Percentiles rank a stretch among this genome's conserved stretches.
Conservation (phyloP, 2,329 filamentous ascomycete genomes). For the Pseudogymnoascus sp. region DNA sequence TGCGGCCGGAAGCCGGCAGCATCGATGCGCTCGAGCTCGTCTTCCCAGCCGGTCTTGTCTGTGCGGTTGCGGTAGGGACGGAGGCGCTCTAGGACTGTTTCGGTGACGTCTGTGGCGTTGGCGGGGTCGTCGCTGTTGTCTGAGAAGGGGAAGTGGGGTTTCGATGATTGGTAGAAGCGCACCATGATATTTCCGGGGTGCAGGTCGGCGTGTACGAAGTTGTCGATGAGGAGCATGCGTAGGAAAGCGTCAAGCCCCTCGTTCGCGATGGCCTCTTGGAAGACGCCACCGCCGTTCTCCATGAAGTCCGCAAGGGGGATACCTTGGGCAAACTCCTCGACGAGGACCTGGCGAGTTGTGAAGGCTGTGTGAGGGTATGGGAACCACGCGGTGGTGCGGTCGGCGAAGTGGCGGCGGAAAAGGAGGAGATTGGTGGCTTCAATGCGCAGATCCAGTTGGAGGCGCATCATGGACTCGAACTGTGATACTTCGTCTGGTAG, state of each 20-base stretch:
- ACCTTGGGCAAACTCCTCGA: constrained; percentile 93
- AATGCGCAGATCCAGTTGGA: constrained; percentile 93
- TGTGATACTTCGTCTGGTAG: constrained; percentile 89
- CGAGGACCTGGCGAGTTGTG: constrained; percentile 82
- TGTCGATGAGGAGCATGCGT: constrained; percentile 93
- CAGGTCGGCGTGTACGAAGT: constrained; percentile 93
- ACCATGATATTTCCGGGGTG: constrained; percentile 99
- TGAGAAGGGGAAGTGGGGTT: constrained; percentile 55
- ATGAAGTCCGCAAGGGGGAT: constrained; percentile 88
- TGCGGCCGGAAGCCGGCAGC: constrained; percentile 86
- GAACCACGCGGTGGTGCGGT: constrained; percentile 90
- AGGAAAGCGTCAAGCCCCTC: constrained; percentile 94
- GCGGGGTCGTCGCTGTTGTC: constrained; percentile 32
- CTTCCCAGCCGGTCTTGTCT: constrained; percentile 63
- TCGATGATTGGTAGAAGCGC: constrained; percentile 82
- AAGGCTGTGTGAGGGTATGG: constrained; percentile 90
- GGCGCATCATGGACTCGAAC: constrained; percentile 97
- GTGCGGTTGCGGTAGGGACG: constrained; percentile 60
- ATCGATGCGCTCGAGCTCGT: constrained; percentile 69
- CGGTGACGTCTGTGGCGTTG: constrained; percentile 67
- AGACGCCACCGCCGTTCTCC: constrained; percentile 83
- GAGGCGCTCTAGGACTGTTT: constrained; percentile 74
- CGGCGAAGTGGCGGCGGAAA: constrained; percentile 85
- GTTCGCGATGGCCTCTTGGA: constrained; percentile 88
- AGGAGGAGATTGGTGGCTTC: constrained; percentile 83